These are phyloP conservation scores for Curvularia lunata DNA, from an alignment of 2,329 filamentous ascomycete species.

Conservation along the genomic window DNA sequence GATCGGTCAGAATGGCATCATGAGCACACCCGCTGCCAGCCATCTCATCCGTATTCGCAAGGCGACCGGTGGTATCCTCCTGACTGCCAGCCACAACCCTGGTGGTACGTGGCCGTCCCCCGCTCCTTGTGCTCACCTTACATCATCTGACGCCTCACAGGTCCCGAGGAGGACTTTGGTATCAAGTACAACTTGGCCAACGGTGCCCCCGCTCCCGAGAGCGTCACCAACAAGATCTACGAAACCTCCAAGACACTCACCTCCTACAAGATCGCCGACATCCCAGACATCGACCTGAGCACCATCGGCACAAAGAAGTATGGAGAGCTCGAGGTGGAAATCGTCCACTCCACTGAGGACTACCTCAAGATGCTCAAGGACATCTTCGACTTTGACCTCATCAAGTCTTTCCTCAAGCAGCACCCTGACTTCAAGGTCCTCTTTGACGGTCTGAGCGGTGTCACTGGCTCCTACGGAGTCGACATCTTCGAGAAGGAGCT, in stretches of 20 bases:
- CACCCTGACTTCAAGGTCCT: conserved; percentile 95
- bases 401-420: conserved; percentile 87
- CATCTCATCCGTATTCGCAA: conserved; percentile 94
- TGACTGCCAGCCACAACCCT: conserved; percentile 98
- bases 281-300: conserved; percentile 83
- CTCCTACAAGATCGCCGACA: conserved; percentile 89
- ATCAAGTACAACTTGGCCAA: conserved; percentile 99
- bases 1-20: conserved; percentile 93
- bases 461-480: conserved; percentile 92
- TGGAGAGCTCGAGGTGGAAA: conserved; percentile 87
- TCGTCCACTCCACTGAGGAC: conserved; percentile 90
- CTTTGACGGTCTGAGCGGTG: conserved; percentile 92
- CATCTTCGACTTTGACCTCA: conserved; percentile 96
- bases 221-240: conserved; percentile 97
- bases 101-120: conserved; percentile 71
- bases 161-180: conserved; percentile 92
- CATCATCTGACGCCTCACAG: conserved; percentile 53
- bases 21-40: conserved; percentile 94
- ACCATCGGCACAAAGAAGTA: conserved; percentile 85
- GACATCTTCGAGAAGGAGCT: conserved; percentile 96
- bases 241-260: conserved; percentile 87
- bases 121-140: no score
- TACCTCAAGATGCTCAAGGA: conserved; percentile 96
- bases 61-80: conserved; percentile 92
- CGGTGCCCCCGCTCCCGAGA: conserved; percentile 92